phyloP scores from a whole-genome alignment of 2,329 filamentous ascomycete genomes.

The Pseudopithomyces chartarum region DNA sequence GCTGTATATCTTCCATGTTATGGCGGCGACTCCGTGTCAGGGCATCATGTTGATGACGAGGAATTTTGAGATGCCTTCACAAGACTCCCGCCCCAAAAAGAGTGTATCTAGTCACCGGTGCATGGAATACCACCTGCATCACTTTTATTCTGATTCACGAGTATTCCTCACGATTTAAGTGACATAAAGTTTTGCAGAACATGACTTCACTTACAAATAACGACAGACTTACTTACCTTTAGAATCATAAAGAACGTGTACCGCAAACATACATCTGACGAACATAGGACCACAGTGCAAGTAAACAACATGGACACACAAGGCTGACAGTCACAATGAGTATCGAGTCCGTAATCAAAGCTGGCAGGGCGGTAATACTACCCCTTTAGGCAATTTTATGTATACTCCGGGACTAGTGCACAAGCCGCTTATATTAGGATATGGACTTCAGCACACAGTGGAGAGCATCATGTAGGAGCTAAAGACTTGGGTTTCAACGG shows the following conservation, averaged over 20 bases:
- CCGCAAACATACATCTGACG: conserved; percentile 1
- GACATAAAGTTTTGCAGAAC: background rate
- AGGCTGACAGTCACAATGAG: conserved; percentile 3
- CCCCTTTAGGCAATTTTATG: background rate
- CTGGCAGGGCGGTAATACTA: background rate
- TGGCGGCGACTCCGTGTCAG: no score
- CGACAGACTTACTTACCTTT: background rate
- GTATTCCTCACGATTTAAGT: background rate
- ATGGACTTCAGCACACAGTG: background rate
- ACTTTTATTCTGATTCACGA: no score
- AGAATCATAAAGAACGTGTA: background rate
- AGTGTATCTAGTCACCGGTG: no score
- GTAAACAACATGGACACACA: background rate
- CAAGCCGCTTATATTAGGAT: background rate
- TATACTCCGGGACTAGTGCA: background rate
- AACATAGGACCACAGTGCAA: background rate
- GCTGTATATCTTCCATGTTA: no score
- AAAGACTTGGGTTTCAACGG: background rate
- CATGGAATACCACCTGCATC: no score
- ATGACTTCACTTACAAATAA: background rate
- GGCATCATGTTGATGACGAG: no score
- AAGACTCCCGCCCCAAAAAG: no score
- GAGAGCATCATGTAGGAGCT: background rate
- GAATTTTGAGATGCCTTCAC: no score
- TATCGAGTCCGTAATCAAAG: background rate